These are phyloP conservation scores for Diaporthe citri DNA, from an alignment of 2,329 filamentous ascomycete species.

Conservation along the genomic window DNA sequence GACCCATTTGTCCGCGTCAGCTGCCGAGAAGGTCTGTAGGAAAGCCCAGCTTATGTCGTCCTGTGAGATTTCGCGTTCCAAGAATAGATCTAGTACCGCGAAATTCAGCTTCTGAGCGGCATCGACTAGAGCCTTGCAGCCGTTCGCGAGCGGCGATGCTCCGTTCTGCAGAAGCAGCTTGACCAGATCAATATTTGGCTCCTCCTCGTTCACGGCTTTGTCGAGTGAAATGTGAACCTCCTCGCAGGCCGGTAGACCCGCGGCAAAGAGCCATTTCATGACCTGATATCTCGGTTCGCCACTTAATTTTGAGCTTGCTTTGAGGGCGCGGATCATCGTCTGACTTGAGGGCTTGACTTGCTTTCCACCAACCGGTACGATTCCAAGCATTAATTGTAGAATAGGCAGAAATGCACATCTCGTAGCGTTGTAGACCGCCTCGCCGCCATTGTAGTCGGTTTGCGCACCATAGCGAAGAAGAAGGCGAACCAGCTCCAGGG, in stretches of 20 bases:
- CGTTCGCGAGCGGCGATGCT: slow-evolving; percentile 64
- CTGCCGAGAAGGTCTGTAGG: slow-evolving; percentile 57
- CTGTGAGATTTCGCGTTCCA: slow-evolving; percentile 55
- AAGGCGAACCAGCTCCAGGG: slow-evolving; percentile 61
- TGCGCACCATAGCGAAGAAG: slow-evolving; percentile 66
- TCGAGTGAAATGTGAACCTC: slow-evolving; percentile 64
- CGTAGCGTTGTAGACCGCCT: slow-evolving; percentile 67
- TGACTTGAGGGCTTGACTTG: slow-evolving; percentile 61
- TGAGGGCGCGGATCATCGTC: slow-evolving; percentile 64
- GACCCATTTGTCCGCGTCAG: slow-evolving; percentile 59
- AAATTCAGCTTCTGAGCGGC: slow-evolving; percentile 56
- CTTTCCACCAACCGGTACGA: slow-evolving; percentile 55
- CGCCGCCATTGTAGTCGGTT: slow-evolving; percentile 66
- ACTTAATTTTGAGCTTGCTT: slow-evolving; percentile 65
- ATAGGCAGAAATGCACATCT: slow-evolving; percentile 63
- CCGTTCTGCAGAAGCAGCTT: slow-evolving; percentile 63
- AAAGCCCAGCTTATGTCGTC: slow-evolving; percentile 62
- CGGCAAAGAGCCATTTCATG: slow-evolving; percentile 63
- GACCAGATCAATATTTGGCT: slow-evolving; percentile 61
- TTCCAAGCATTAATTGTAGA: slow-evolving; percentile 64
- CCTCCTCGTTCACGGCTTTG: slow-evolving; percentile 66
- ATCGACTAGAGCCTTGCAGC: slow-evolving; percentile 65
- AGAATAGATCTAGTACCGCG: slow-evolving; percentile 56
- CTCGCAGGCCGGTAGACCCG: slow-evolving; percentile 61
- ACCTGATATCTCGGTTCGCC: slow-evolving; percentile 62